Base-by-base conservation (phyloP, 1,139 yeast species). In the Suhomyces panamericanus region DNA sequence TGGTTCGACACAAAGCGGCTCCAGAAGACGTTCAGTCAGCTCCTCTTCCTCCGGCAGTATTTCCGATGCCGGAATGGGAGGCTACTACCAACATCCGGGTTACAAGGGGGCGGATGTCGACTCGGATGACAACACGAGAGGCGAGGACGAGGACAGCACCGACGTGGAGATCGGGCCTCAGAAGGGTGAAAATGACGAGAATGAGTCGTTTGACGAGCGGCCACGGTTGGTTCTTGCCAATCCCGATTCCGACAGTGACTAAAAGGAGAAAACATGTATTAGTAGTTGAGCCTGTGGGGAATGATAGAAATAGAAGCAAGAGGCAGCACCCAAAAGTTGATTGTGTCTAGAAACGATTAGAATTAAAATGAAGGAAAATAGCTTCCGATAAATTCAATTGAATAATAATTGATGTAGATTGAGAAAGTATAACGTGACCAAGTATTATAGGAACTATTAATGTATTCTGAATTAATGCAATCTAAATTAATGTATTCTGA, bases 221-320 rank as follows among this genome's bases (percentile, higher is more conserved):
- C 69, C 75, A 56, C 70, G 77, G 39, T 70, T 86, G 52, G 81
- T 78, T 47, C 79, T 86, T 41, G 91, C 90, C 31, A 86, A 86
- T 51, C 95, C 95, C 0, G 95, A 86, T 37, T 50, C 53, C 39
- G 75, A 67, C 41, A 57, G 58, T 41, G 63, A 60, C 17, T 58
- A 49, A 33, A 6, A 20, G 28, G 9, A 4, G 3, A 11, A 30
- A 3, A 30, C 3, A 13, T 30, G 16, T 30, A 30, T 14, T 14
- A 11, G 11, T 30, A 30, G 32, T 8, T 20, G 24, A 20, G 24
- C 24, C 9, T 4, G 24, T 20, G 24, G 24, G 24, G 6, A 20
- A 20, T 20, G 8, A 20, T 20, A 20, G 24, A 20, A 20, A 20
- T 20, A 20, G 9, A 20, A 20, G 24, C 24, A 20, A 20, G 24